Conservation (phyloP, 768 basidiomycete species). For the Phallus indusiatus region DNA sequence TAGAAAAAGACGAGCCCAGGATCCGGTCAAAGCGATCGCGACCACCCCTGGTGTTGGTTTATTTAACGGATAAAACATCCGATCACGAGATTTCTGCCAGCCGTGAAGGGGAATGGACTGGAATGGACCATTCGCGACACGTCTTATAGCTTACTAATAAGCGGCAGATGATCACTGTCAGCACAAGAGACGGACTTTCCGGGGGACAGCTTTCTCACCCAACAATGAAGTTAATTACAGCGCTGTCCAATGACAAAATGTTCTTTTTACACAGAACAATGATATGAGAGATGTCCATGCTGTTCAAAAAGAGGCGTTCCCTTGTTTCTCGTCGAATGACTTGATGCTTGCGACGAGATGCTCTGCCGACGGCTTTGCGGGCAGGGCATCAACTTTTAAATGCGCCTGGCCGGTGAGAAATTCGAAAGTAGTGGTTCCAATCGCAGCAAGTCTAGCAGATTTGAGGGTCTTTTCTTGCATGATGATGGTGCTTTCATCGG, state of each 20-base stretch:
- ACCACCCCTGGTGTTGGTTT: neutral
- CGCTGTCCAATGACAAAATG: neutral
- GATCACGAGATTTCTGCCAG: neutral
- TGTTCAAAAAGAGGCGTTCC: neutral
- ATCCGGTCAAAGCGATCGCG: neutral
- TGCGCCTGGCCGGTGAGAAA: slow-evolving; percentile 38
- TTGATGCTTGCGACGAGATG: slow-evolving; percentile 29
- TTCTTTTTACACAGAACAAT: neutral
- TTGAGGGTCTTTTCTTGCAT: neutral
- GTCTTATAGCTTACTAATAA: neutral
- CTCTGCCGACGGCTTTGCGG: slow-evolving; percentile 48
- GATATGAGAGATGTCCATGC: neutral
- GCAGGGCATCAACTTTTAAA: slow-evolving; percentile 44
- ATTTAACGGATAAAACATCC: neutral
- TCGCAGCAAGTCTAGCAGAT: slow-evolving; percentile 40
- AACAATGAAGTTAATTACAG: too few species aligned
- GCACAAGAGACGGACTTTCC: neutral
- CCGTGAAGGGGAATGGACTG: neutral
- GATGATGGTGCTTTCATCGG: neutral
- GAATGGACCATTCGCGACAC: neutral
- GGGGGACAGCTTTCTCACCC: neutral
- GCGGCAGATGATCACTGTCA: neutral
- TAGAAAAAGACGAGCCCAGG: neutral
- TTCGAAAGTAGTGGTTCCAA: slow-evolving; percentile 56
- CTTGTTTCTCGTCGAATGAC: neutral